A percentile compares a stretch with the other conserved stretches of the same genome.
Conservation (phyloP, 306 rosid species). For the Cucumis sativus region DNA sequence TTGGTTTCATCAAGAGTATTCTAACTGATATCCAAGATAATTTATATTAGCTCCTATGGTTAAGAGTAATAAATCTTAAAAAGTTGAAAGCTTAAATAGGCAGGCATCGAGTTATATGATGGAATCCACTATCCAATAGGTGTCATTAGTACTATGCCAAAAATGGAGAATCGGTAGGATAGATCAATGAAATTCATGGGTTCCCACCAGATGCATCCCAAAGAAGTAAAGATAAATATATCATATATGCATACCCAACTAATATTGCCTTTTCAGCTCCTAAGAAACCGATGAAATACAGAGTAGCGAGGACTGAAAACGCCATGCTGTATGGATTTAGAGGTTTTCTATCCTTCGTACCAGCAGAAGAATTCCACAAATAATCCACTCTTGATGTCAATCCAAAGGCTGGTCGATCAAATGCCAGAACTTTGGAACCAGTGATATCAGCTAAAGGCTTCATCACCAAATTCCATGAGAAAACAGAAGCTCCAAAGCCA, state of each 20-base stretch:
- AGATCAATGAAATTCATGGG: background rate
- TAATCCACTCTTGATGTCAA: slow-evolving; percentile 58
- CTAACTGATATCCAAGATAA: background rate
- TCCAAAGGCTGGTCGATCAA: slow-evolving; percentile 97
- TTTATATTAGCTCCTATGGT: background rate
- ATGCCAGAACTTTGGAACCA: slow-evolving; percentile 78
- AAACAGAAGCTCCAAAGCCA: slow-evolving; percentile 90
- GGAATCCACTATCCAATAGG: background rate
- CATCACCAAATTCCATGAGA: slow-evolving; percentile 73
- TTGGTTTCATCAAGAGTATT: background rate
- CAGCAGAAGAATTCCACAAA: slow-evolving; percentile 22
- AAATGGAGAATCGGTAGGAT: background rate
- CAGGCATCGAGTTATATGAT: background rate
- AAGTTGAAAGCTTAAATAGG: background rate
- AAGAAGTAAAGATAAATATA: slow-evolving; percentile 12
- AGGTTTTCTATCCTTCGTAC: slow-evolving; percentile 29
- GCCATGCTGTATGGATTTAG: slow-evolving; percentile 73
- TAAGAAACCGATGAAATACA: slow-evolving; percentile 50
- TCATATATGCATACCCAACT: slow-evolving; percentile 55
- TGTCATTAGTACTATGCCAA: background rate
- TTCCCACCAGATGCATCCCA: background rate
- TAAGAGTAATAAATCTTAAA: background rate
- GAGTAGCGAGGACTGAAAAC: slow-evolving; percentile 78
- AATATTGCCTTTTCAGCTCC: slow-evolving; percentile 66
- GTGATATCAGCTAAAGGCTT: slow-evolving; percentile 58